These are phyloP conservation scores for Cardamine chenopodiifolia DNA, from an alignment of 345 rosid genomes.

Conservation along the genomic window DNA sequence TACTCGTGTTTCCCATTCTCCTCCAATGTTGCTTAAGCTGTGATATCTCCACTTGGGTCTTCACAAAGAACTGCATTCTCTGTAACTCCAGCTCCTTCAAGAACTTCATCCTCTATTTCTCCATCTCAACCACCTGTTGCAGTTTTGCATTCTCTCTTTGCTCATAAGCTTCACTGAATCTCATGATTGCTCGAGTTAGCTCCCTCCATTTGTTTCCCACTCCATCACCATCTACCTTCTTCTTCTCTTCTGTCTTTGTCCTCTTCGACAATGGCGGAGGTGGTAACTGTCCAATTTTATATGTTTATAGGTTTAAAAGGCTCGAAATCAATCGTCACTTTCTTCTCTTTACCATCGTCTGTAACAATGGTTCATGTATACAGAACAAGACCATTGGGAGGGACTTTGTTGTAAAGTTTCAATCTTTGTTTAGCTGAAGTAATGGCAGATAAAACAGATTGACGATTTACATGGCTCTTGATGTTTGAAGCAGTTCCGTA, in stretches of 20 bases:
- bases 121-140: slow-evolving; percentile 92
- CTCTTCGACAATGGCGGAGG: slow-evolving; percentile 47
- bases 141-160: slow-evolving; percentile 78
- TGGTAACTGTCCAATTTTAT: slow-evolving; percentile 58
- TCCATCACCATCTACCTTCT: slow-evolving; percentile 32
- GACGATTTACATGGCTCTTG: slow-evolving; percentile 85
- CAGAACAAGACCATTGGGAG: slow-evolving; percentile 84
- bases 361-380: slow-evolving; percentile 82
- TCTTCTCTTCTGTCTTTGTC: slow-evolving; percentile 47
- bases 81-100: slow-evolving; percentile 85
- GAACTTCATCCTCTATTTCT: slow-evolving; percentile 91
- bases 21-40: slow-evolving; percentile 56
- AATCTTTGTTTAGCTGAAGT: slow-evolving; percentile 92
- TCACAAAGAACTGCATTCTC: slow-evolving; percentile 90
- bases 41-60: slow-evolving; percentile 78
- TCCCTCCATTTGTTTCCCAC: slow-evolving; percentile 50
- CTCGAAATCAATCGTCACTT: slow-evolving; percentile 90
- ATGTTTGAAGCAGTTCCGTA: slow-evolving; percentile 93
- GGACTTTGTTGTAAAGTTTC: slow-evolving; percentile 83
- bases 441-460: slow-evolving; percentile 87
- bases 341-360: slow-evolving; percentile 92
- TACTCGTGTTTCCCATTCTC: slow-evolving; percentile 48
- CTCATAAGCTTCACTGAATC: slow-evolving; percentile 84
- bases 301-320: slow-evolving; percentile 92
- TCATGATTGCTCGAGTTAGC: slow-evolving; percentile 66